Evolutionary conservation across 441 rosid species (phyloP), one percentile per base, ranked within the genome.

Genomic region (Iberis amara): DNA sequence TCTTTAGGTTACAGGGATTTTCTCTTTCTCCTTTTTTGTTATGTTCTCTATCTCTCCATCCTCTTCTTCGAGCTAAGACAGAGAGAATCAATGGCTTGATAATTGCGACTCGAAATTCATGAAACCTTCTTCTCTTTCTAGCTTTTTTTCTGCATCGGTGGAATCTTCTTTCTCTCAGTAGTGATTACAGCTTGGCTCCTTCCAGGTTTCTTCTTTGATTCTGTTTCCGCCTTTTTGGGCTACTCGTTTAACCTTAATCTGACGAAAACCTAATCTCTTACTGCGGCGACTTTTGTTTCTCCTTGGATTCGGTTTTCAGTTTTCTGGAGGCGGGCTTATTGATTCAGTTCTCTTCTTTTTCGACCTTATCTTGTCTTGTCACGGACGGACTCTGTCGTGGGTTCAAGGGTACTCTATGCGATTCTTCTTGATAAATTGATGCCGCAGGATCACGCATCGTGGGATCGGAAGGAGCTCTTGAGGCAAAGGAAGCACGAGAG

Each of bases 361-460:
- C 1, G 45, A 18, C 21, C 21, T 18, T 47, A 46, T 24, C 43
- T 61, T 12, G 49, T 27, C 18, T 40, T 41, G 40, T 51, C 47
- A 27, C 14, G 45, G 31, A 38, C 59, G 50, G 68, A 47, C 35
- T 52, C 69, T 73, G 39, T 42, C 35, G 66, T 51, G 72, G 57
- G 46, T 65, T 64, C 43, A 36, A 61, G 71, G 61, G 58, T 75
- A 73, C 30, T 26, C 6, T 63, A 81, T 74, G 80, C 74, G 69
- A 69, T 70, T 64, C 69, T 55, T 63, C 39, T 37, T 68, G 68
- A 39, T 68, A 61, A 52, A 42, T 80, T 77, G 73, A 94, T 89
- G 99, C 96, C 97, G 85, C 85, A 85, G 46, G 95, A 89, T 76
- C 89, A 92, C 69, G 74, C 77, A 66, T 79, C 87, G 47, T 87